Percentiles rank a stretch among this genome's conserved stretches.
Evolutionary conservation across 2,329 filamentous ascomycete genomes (phyloP).

Genomic region (Neofusicoccum sp.): DNA sequence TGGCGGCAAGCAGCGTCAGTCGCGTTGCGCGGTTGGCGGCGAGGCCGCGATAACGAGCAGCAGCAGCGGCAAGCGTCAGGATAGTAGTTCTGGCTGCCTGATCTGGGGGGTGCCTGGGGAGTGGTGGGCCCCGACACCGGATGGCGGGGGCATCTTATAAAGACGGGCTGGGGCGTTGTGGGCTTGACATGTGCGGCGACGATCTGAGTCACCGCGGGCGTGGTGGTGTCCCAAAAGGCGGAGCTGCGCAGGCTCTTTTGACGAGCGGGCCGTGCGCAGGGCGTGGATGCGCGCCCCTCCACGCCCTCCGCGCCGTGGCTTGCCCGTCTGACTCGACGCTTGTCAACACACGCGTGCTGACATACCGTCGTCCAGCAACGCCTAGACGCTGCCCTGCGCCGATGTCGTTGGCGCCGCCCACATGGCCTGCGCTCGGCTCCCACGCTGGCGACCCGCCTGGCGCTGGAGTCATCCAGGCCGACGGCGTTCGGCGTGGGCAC

Average conservation of each 20-base stretch:
- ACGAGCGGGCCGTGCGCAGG: conserved; percentile 7
- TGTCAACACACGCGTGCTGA: too few relatives aligned
- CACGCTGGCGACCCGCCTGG: neutral
- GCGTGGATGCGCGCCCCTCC: neutral
- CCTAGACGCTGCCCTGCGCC: neutral
- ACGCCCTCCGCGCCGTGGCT: too few relatives aligned
- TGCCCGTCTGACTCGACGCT: too few relatives aligned
- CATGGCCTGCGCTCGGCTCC: neutral
- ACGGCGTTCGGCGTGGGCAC: neutral
- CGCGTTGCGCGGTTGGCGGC: neutral
- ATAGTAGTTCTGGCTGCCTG: neutral
- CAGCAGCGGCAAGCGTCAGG: neutral
- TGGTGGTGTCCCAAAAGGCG: neutral
- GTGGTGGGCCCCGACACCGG: neutral
- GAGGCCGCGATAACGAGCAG: neutral
- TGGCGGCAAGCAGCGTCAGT: neutral
- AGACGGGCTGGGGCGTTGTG: neutral
- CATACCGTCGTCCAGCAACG: too few relatives aligned
- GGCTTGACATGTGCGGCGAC: conserved; percentile 13
- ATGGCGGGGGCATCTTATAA: neutral
- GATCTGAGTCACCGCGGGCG: conserved; percentile 16
- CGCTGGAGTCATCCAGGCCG: conserved; percentile 5
- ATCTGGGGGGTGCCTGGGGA: neutral
- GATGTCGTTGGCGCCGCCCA: conserved; percentile 4
- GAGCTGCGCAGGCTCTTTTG: neutral